Conservation (phyloP, 1,284 basidiomycete genomes). For the Laetiporus sulphureus region DNA sequence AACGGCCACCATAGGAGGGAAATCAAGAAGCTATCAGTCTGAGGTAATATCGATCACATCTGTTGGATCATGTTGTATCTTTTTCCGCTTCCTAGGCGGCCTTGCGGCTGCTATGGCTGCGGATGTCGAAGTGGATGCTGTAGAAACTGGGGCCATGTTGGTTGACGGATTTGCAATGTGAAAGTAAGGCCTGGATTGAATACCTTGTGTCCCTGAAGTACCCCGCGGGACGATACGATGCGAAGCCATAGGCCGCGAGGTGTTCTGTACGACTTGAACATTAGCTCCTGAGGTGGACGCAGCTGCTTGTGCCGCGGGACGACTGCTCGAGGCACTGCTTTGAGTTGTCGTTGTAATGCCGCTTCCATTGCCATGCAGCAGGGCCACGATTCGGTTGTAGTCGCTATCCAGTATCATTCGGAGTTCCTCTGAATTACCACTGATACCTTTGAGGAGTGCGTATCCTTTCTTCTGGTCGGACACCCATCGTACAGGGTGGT, state of each 20-base stretch:
- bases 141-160: background rate
- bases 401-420: slow-evolving; percentile 3
- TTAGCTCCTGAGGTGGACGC: no score
- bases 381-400: background rate
- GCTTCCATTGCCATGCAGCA: background rate
- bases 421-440: slow-evolving; percentile 1
- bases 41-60: slow-evolving; percentile 2
- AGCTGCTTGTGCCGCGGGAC: no score
- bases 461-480: slow-evolving; percentile 2
- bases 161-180: no score
- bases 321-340: no score
- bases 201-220: no score
- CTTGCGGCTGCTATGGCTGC: background rate
- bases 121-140: background rate
- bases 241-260: background rate
- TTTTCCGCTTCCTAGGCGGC: slow-evolving; percentile 3
- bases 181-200: no score
- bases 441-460: slow-evolving; percentile 1
- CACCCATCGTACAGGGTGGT: slow-evolving; percentile 4
- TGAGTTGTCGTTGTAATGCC: no score
- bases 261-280: background rate
- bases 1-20: no score
- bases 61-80: background rate
- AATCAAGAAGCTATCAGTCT: no score
- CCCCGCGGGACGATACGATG: no score